A percentile compares a stretch with the other conserved stretches of the same genome.
These are phyloP conservation scores for Penicillium rolfsii DNA, from an alignment of 2,329 filamentous ascomycete genomes.

Conservation along the genomic window DNA sequence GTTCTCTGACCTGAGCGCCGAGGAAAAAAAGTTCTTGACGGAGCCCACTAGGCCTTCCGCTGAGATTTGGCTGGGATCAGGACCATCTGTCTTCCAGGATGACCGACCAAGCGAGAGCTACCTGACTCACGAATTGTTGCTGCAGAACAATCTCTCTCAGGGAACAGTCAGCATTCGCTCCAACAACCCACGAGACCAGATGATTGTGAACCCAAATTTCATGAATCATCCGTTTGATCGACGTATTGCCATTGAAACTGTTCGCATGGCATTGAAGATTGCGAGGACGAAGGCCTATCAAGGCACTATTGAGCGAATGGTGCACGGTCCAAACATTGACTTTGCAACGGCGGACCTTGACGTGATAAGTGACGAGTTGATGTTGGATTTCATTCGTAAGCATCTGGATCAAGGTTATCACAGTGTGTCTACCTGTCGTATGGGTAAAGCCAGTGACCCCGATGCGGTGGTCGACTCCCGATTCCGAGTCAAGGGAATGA, in stretches of 20 bases:
- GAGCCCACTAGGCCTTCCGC: conserved; percentile 9
- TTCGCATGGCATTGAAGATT: conserved; percentile 12
- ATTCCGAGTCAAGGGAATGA: conserved; percentile 8
- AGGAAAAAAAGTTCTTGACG: conserved; percentile 5
- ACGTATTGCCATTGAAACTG: conserved; percentile 10
- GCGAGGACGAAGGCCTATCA: conserved; percentile 4
- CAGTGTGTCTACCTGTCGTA: conserved; percentile 9
- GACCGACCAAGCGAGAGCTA: conserved; percentile 10
- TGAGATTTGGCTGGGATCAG: conserved; percentile 13
- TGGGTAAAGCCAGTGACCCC: conserved; percentile 6
- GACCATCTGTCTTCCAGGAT: conserved; percentile 10
- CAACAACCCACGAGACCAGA: conserved; percentile 7
- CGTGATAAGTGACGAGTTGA: conserved; percentile 1
- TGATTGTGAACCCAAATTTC: conserved; percentile 4
- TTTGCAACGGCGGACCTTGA: neutral
- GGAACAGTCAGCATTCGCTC: neutral
- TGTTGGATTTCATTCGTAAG: conserved; percentile 4
- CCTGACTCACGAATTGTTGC: conserved; percentile 9
- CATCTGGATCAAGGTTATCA: conserved; percentile 13
- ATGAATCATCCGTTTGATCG: conserved; percentile 9
- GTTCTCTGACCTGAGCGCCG: neutral
- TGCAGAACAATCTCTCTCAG: conserved; percentile 6
- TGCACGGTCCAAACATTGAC: conserved; percentile 7
- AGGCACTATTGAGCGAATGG: conserved; percentile 7
- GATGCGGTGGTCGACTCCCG: conserved; percentile 2